Conservation (phyloP, 371 early-diverging fungal genomes). For the Mucor ambiguus region DNA sequence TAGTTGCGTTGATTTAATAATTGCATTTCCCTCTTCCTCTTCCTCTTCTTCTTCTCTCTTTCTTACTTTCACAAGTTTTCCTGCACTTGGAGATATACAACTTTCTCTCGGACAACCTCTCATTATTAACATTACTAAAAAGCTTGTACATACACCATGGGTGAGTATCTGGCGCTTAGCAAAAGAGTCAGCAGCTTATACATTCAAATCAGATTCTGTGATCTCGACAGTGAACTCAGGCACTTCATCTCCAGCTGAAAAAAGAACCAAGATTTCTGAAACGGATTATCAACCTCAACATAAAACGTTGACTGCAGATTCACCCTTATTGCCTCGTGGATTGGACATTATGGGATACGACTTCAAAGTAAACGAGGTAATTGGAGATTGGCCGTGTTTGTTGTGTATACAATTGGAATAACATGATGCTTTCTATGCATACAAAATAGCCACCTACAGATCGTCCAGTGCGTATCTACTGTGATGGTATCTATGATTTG, state of each 20-base stretch:
- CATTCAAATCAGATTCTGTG: not conserved
- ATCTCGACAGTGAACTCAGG: not conserved
- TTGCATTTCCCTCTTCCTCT: not conserved
- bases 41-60: not conserved
- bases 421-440: constrained; percentile 1
- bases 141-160: not conserved
- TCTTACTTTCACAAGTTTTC: not conserved
- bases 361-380: constrained; percentile 28
- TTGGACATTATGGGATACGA: constrained; percentile 25
- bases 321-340: constrained; percentile 17
- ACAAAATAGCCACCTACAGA: constrained; percentile 62
- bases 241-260: constrained; percentile 2
- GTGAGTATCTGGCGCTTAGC: not conserved
- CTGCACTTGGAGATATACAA: not conserved
- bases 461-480: constrained; percentile 86
- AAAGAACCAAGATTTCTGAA: constrained; percentile 8
- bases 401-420: not conserved
- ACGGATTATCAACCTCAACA: constrained; percentile 6
- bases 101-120: not conserved
- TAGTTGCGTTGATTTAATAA: not conserved
- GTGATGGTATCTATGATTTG: constrained; percentile 95
- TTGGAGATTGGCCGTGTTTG: not conserved
- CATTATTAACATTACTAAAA: not conserved
- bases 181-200: not conserved
- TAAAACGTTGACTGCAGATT: constrained; percentile 13